phyloP scores from a whole-genome alignment of 441 rosid species.

The Populus hybrid region DNA sequence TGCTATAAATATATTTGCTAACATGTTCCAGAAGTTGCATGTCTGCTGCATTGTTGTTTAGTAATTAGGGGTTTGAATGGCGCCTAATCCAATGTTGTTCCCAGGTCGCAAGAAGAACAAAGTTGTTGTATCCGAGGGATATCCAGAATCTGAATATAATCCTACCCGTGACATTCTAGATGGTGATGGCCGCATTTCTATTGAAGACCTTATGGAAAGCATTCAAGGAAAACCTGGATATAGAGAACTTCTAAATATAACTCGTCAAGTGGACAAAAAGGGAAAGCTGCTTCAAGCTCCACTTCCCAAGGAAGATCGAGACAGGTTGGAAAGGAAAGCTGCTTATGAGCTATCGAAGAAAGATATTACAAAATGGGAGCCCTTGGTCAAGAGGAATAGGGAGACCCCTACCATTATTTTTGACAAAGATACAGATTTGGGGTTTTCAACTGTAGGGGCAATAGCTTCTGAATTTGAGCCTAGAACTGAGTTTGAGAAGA shows the following conservation, averaged over 20 bases:
- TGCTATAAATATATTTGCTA: too few relatives aligned
- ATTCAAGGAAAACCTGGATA: conserved; percentile 61
- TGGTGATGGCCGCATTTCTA: conserved; percentile 52
- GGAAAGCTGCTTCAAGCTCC: conserved; percentile 67
- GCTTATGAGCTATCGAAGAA: conserved; percentile 59
- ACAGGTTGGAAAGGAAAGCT: conserved; percentile 68
- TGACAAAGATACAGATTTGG: conserved; percentile 62
- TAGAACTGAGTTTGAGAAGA: conserved; percentile 89
- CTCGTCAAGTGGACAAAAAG: conserved; percentile 46
- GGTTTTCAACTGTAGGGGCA: conserved; percentile 88
- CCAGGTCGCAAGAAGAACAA: conserved; percentile 58
- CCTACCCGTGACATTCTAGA: conserved; percentile 78
- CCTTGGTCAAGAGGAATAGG: conserved; percentile 73
- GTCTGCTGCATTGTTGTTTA: not conserved
- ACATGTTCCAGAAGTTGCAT: not conserved
- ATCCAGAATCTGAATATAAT: conserved; percentile 88
- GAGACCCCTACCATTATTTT: conserved; percentile 80
- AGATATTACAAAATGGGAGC: conserved; percentile 72
- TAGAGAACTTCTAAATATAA: conserved; percentile 51
- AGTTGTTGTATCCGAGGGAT: conserved; percentile 57
- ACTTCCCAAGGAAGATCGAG: conserved; percentile 60
- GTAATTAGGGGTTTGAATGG: conserved; percentile 9
- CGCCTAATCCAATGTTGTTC: conserved; percentile 9
- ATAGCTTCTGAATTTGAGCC: conserved; percentile 94
- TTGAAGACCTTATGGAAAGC: conserved; percentile 67